phyloP scores from a whole-genome alignment of 768 basidiomycete species.

The Mrakia frigida region DNA sequence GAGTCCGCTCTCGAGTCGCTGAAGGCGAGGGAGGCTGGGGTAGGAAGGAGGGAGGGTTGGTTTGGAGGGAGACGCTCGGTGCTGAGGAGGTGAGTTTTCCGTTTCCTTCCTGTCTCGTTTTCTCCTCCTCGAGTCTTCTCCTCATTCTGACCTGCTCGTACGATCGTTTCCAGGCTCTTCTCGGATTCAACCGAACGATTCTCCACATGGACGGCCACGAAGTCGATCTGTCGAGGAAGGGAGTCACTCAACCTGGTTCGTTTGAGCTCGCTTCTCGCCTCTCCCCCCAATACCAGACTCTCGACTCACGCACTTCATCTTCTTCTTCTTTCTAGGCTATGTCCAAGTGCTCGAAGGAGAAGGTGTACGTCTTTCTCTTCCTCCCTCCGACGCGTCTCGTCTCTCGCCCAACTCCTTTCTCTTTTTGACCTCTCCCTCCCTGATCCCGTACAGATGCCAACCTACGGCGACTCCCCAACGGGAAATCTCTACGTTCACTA shows the following conservation, averaged over 20 bases:
- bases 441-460: conserved; percentile 52
- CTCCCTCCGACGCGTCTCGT: not conserved
- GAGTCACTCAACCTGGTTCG: conserved; percentile 82
- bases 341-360: conserved; percentile 81
- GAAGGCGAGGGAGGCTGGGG: conserved; percentile 65
- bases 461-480: conserved; percentile 39
- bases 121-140: not conserved
- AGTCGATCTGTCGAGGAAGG: conserved; percentile 62
- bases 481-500: conserved; percentile 93
- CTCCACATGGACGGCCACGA: conserved; percentile 85
- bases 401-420: not conserved
- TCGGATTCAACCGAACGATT: conserved; percentile 89
- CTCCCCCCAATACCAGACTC: too few relatives aligned
- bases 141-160: not conserved
- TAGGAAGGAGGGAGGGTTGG: conserved; percentile 82
- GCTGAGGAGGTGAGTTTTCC: conserved; percentile 69
- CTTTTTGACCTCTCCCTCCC: not conserved
- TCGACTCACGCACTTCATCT: not conserved
- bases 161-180: conserved; percentile 60
- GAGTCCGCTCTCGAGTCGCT: conserved; percentile 70
- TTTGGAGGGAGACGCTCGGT: conserved; percentile 86
- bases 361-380: conserved; percentile 72
- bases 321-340: conserved; percentile 52
- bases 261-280: conserved; percentile 40
- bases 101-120: not conserved